phyloP scores from a whole-genome alignment of 805 yeast species.

The Maudiozyma turicensis region DNA sequence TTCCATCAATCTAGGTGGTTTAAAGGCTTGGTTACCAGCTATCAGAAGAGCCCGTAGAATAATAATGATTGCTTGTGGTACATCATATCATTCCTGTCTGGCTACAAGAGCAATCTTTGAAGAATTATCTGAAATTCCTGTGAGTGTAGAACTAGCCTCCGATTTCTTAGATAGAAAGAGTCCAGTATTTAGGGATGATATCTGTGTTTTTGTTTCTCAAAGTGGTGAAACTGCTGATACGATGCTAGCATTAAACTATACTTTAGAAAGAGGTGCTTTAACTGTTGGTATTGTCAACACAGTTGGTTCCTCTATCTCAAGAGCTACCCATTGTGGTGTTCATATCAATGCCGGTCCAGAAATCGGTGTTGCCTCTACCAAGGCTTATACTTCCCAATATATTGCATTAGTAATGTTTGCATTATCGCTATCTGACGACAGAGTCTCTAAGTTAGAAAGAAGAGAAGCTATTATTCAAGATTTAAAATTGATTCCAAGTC shows the following conservation, averaged over 20 bases:
- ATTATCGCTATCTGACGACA: slow-evolving; percentile 85
- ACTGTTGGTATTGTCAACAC: slow-evolving; percentile 96
- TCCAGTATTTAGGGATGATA: slow-evolving; percentile 97
- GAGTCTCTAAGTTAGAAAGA: slow-evolving; percentile 65
- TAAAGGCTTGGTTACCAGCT: slow-evolving; percentile 72
- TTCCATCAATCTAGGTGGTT: slow-evolving; percentile 79
- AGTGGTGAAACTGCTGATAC: slow-evolving; percentile 99
- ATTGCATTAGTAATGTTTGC: slow-evolving; percentile 97
- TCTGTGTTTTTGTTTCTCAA: slow-evolving; percentile 95
- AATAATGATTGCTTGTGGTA: slow-evolving; percentile 98
- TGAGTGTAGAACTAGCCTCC: slow-evolving; percentile 84
- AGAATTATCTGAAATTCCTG: slow-evolving; percentile 92
- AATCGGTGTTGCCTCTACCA: slow-evolving; percentile 98
- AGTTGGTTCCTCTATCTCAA: slow-evolving; percentile 93
- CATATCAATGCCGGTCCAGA: slow-evolving; percentile 99
- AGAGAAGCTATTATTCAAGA: slow-evolving; percentile 83
- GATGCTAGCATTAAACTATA: slow-evolving; percentile 87
- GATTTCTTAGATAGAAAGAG: slow-evolving; percentile 90
- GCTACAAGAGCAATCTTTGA: slow-evolving; percentile 96
- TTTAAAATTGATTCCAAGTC: slow-evolving; percentile 71
- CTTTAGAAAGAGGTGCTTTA: slow-evolving; percentile 93
- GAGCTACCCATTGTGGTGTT: slow-evolving; percentile 98
- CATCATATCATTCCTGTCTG: slow-evolving; percentile 95
- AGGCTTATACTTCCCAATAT: slow-evolving; percentile 97
- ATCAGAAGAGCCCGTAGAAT: slow-evolving; percentile 91